Base-by-base conservation (phyloP, 805 yeast genomes). In the Yamadazyma endophytica region DNA sequence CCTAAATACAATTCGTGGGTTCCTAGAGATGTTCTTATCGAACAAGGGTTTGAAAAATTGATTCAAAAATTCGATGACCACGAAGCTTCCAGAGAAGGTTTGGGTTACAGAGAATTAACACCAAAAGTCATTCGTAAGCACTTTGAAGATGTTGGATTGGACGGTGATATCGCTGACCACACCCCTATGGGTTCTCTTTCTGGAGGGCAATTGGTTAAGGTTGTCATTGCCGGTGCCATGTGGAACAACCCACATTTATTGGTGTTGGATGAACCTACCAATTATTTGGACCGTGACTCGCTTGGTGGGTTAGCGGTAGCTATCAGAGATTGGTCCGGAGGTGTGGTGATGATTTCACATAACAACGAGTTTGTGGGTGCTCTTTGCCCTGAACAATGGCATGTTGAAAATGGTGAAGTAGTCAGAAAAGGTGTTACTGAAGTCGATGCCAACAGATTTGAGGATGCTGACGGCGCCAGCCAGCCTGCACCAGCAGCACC, bases 211-310 rank as follows among this genome's bases (percentile, higher is more conserved):
- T 75, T 90, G 57, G 98, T 90, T 39, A 90, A 90, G 64, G 97
- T 90, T 42, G 98, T 90, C 39, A 90, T 90, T 68, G 97, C 97
- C 9, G 98, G 97, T 64, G 97, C 97, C 43, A 90, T 90, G 92
- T 90, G 98, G 98, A 90, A 92, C 66, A 92, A 90, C 57, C 98
- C 98, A 13, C 98, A 90, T 61, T 75, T 90, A 61, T 75, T 90
- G 43, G 98, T 90, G 25, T 73, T 90, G 40, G 98, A 90, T 64
- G 98, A 90, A 75, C 98, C 98, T 58, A 90, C 97, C 52, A 90
- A 90, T 68, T 90, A 92, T 71, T 72, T 90, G 65, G 98, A 90
- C 64, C 82, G 98, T 72, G 98, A 90, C 60, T 89, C 97, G 16
- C 73, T 90, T 41, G 98, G 97, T 61, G 98, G 97, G 28, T 73